Evolutionary conservation across 2,329 filamentous ascomycete species (phyloP), one percentile per base, ranked within the genome.

Genomic region (Penicillium sp.): DNA sequence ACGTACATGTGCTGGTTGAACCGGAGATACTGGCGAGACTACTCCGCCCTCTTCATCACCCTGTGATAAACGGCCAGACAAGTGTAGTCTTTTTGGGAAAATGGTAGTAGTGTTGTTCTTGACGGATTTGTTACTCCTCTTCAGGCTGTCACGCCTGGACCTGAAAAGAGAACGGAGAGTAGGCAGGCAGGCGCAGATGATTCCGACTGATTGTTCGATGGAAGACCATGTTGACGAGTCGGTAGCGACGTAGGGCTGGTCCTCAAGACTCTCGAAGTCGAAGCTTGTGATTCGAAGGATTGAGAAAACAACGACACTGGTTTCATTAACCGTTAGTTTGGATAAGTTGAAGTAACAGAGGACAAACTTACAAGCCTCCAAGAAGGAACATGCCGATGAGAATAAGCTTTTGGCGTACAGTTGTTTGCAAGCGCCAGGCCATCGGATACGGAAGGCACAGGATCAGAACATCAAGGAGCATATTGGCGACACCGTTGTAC

Each of bases 401-500:
- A 30, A 65, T 51, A 2, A 59, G 6, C 40, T 65, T 66, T 33
- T 66, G 64, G 33, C 62, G 53, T 3, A 46, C 22, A 13, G 46
- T 55, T 8, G 56, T 57, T 20, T 62, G 58, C 11, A 67, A 43
- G 4, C 58, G 43, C 60, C 63, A 67, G 3, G 61, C 56, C 60
- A 66, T 62, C 0, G 64, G 62, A n/a, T 65, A 51, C 5, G 64
- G 64, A n/a, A 67, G 54, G 22, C 56, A 59, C 30, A 66, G 60
- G 11, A 67, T 48, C 20, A 67, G 18, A 18, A 65, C 48, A 27
- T 66, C 62, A 7, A 66, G 54, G 4, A 62, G 18, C 51, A 66
- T 51, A 40, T 67, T 67, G 11, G 51, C 58, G 35, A 65, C 44
- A 0, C 63, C 64, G 28, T 61, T 66, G 58, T 57, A 62, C 8